These are phyloP conservation scores for Termitomyces sp. DNA, from an alignment of 768 basidiomycete genomes.

Conservation along the genomic window DNA sequence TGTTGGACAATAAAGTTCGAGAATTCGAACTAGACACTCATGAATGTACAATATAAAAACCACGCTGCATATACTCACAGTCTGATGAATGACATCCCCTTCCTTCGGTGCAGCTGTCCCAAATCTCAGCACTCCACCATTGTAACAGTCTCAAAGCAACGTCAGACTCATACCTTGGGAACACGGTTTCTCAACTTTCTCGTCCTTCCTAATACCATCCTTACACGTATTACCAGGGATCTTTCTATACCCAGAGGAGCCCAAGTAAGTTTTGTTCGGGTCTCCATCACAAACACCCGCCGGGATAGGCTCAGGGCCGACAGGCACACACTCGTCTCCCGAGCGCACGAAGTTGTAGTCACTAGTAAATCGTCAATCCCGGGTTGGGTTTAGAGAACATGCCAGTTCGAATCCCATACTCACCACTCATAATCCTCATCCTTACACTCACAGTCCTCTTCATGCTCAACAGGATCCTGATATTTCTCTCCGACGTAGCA, in stretches of 20 bases:
- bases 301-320: slow-evolving; percentile 85
- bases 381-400: background rate
- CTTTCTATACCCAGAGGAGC: slow-evolving; percentile 88
- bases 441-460: slow-evolving; percentile 77
- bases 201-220: slow-evolving; percentile 67
- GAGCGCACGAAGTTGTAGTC: slow-evolving; percentile 87
- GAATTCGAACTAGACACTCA: slow-evolving; percentile 54
- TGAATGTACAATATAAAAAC: background rate
- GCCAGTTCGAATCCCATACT: background rate
- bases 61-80: slow-evolving; percentile 34
- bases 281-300: slow-evolving; percentile 58
- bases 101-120: slow-evolving; percentile 67
- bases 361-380: slow-evolving; percentile 29
- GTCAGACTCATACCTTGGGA: slow-evolving; percentile 56
- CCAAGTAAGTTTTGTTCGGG: slow-evolving; percentile 54
- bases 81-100: slow-evolving; percentile 73
- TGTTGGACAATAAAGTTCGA: slow-evolving; percentile 61
- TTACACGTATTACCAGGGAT: slow-evolving; percentile 92
- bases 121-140: background rate
- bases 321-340: slow-evolving; percentile 70
- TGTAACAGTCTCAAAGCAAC: background rate
- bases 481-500: slow-evolving; percentile 94
- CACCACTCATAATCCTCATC: slow-evolving; percentile 95
- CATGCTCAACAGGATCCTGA: slow-evolving; percentile 75
- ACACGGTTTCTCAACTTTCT: slow-evolving; percentile 66